Evolutionary conservation across 352 stramenopile genomes (phyloP).

Genomic region (Phytopythium helicoides): DNA sequence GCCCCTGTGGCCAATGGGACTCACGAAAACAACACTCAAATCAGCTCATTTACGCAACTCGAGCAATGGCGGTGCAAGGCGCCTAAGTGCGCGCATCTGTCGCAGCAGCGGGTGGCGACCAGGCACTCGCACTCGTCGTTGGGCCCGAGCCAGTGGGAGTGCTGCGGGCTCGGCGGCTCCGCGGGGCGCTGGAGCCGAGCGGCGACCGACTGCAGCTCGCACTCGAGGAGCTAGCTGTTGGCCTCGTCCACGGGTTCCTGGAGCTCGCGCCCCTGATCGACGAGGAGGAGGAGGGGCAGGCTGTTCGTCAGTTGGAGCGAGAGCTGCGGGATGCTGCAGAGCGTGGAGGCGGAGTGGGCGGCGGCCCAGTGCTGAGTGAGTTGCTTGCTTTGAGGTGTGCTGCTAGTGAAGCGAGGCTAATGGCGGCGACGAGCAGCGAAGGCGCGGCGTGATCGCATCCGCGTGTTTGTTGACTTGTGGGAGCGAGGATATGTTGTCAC

Average conservation of each 20-base stretch:
- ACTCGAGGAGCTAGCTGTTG: slow-evolving; percentile 47
- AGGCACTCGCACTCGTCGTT: slow-evolving; percentile 24
- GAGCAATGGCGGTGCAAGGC: too few species aligned
- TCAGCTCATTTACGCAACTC: too few species aligned
- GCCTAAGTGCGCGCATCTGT: slow-evolving; percentile 5
- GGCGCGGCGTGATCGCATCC: slow-evolving; percentile 21
- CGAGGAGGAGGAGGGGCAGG: not conserved
- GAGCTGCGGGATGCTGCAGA: not conserved
- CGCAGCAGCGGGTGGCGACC: slow-evolving; percentile 6
- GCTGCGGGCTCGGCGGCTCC: slow-evolving; percentile 21
- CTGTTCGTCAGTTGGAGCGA: not conserved
- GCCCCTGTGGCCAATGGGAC: too few species aligned
- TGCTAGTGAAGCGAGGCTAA: too few species aligned
- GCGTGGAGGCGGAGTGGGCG: not conserved
- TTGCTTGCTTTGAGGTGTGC: slow-evolving; percentile 10
- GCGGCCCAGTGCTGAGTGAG: not conserved
- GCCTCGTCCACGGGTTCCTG: slow-evolving; percentile 35
- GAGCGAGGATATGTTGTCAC: slow-evolving; percentile 59
- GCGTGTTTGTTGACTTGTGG: slow-evolving; percentile 72
- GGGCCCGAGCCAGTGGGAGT: slow-evolving; percentile 9
- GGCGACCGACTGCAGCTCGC: slow-evolving; percentile 28
- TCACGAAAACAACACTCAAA: too few species aligned
- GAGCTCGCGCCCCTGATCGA: not conserved
- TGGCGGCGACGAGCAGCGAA: slow-evolving; percentile 9
- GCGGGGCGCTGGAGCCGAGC: slow-evolving; percentile 22